Conservation (phyloP, 176 grass and related monocot genomes). For the Elaeis guineensis region DNA sequence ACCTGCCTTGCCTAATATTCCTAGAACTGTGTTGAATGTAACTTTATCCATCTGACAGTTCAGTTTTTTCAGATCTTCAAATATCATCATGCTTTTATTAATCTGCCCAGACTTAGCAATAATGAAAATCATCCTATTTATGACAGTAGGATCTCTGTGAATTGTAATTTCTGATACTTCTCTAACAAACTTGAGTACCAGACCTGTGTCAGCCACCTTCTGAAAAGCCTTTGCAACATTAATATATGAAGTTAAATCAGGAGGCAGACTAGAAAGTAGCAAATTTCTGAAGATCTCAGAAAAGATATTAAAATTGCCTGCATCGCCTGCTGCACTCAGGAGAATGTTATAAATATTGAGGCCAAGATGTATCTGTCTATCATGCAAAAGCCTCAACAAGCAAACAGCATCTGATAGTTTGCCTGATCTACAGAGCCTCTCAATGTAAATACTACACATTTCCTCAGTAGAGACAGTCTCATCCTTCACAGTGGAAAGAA, state of each 20-base stretch:
- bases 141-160: constrained; percentile 47
- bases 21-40: constrained; percentile 74
- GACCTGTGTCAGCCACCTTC: constrained; percentile 34
- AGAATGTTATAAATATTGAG: constrained; percentile 43
- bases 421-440: constrained; percentile 52
- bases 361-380: constrained; percentile 26
- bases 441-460: constrained; percentile 22
- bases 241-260: constrained; percentile 51
- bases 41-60: constrained; percentile 39
- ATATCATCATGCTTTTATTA: constrained; percentile 69
- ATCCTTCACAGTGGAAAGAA: constrained; percentile 5
- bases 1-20: constrained; percentile 61
- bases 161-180: constrained; percentile 51
- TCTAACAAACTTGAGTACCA: constrained; percentile 53
- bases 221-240: constrained; percentile 61
- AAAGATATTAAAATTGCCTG: constrained; percentile 42
- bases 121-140: constrained; percentile 55
- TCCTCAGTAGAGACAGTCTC: not conserved
- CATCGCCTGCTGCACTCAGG: constrained; percentile 32
- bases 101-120: constrained; percentile 34
- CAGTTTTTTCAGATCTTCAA: constrained; percentile 61
- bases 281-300: constrained; percentile 70
- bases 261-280: constrained; percentile 52
- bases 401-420: constrained; percentile 30
- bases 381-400: constrained; percentile 33